These are phyloP conservation scores for Gregarina niphandrodes DNA, from an alignment of 169 alveolate species.

Conservation along the genomic window DNA sequence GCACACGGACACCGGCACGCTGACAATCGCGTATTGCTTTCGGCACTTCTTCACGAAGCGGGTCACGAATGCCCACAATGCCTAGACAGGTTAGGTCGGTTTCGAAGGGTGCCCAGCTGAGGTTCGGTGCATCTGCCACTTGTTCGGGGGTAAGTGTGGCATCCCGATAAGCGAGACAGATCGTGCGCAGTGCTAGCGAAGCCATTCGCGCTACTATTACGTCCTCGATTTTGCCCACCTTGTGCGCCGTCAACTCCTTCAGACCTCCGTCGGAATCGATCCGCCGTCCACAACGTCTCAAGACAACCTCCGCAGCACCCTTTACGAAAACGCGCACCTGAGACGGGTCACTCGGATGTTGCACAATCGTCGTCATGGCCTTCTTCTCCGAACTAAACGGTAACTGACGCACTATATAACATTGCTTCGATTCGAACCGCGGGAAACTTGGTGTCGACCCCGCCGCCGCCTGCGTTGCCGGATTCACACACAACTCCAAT, in stretches of 20 bases:
- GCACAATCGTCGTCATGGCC: constrained; percentile 42
- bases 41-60: constrained; percentile 54
- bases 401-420: constrained; percentile 4
- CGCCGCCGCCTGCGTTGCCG: too few species aligned
- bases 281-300: constrained; percentile 17
- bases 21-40: constrained; percentile 47
- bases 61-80: constrained; percentile 50
- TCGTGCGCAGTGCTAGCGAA: constrained; percentile 40
- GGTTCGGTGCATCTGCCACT: background rate
- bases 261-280: constrained; percentile 12
- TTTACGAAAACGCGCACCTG: constrained; percentile 26
- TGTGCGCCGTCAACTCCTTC: constrained; percentile 12
- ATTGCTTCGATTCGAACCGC: too few species aligned
- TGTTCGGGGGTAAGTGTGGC: constrained; percentile 3
- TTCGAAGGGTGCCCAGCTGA: constrained; percentile 1
- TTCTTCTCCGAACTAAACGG: constrained; percentile 44
- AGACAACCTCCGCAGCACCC: constrained; percentile 42
- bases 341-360: background rate
- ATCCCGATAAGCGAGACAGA: constrained; percentile 50
- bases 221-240: constrained; percentile 17
- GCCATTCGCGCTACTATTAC: constrained; percentile 35
- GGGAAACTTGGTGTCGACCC: too few species aligned
- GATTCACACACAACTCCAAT: too few species aligned
- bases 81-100: constrained; percentile 36
- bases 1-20: constrained; percentile 52